Conservation (phyloP, 148 eudicot genomes). For the Amaranthus palmeri region DNA sequence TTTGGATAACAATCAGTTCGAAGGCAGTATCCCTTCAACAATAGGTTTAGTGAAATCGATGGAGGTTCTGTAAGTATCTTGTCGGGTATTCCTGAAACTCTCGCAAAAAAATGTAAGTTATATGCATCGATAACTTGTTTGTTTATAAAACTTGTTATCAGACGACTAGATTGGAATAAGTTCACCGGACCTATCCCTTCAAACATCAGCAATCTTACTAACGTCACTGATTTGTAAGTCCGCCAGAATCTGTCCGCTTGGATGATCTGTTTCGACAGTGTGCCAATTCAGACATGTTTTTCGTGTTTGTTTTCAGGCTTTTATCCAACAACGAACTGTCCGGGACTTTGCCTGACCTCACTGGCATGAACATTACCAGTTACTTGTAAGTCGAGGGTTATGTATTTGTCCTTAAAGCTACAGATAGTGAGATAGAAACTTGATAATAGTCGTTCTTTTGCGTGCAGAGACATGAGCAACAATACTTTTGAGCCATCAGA, state of each 20-base stretch:
- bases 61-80: conserved; percentile 70
- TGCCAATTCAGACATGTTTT: background rate
- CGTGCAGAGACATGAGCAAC: conserved; percentile 76
- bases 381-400: conserved; percentile 42
- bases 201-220: conserved; percentile 52
- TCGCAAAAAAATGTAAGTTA: background rate
- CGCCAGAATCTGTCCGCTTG: background rate
- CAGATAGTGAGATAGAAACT: background rate
- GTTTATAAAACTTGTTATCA: conserved; percentile 24
- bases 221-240: conserved; percentile 53
- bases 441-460: background rate
- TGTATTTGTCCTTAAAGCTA: background rate
- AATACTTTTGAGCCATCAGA: conserved; percentile 48
- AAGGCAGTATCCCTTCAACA: conserved; percentile 54
- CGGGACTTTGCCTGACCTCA: conserved; percentile 60
- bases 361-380: conserved; percentile 48
- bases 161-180: conserved; percentile 68
- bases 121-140: background rate
- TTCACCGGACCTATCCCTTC: conserved; percentile 54
- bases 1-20: conserved; percentile 56
- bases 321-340: conserved; percentile 50
- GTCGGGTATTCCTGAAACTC: background rate
- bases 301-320: conserved; percentile 36
- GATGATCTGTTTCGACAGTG: background rate
- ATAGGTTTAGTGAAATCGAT: conserved; percentile 47